A percentile compares a stretch with the other conserved stretches of the same genome.
These are phyloP conservation scores for Chytriomyces sp. DNA, from an alignment of 192 early-diverging fungal species.

Conservation along the genomic window DNA sequence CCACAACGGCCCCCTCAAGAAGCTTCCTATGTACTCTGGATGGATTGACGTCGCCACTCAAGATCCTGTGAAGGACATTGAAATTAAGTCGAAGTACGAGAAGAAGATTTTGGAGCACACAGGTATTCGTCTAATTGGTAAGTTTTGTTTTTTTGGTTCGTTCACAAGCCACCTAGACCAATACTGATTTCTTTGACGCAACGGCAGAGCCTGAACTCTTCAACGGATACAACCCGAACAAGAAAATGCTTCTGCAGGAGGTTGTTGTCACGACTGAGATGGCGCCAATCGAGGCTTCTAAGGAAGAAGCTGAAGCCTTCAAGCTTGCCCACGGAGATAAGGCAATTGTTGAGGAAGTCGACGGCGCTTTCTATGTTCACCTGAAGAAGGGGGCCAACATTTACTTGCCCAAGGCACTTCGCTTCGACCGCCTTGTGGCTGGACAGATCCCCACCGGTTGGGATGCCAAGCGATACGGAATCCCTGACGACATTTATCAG, in stretches of 20 bases:
- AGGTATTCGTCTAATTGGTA: slow-evolving; percentile 84
- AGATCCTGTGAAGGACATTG: slow-evolving; percentile 81
- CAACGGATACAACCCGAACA: slow-evolving; percentile 81
- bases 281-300: slow-evolving; percentile 80
- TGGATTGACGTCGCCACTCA: slow-evolving; percentile 89
- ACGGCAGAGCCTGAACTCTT: slow-evolving; percentile 74
- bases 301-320: slow-evolving; percentile 85
- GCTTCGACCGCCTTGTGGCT: slow-evolving; percentile 85
- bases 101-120: slow-evolving; percentile 85
- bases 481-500: slow-evolving; percentile 84
- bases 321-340: slow-evolving; percentile 79
- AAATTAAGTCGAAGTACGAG: slow-evolving; percentile 90
- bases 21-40: slow-evolving; percentile 75
- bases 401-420: slow-evolving; percentile 90
- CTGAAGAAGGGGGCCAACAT: slow-evolving; percentile 87
- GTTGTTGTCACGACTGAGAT: slow-evolving; percentile 85
- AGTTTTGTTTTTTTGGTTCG: slow-evolving; percentile 3
- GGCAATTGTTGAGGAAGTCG: slow-evolving; percentile 70
- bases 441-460: slow-evolving; percentile 96
- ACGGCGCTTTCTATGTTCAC: slow-evolving; percentile 75
- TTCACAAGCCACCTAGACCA: slow-evolving; percentile 5
- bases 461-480: slow-evolving; percentile 88
- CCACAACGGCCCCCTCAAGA: slow-evolving; percentile 80
- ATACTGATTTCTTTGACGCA: background rate
- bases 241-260: slow-evolving; percentile 87